These are phyloP conservation scores for Speleostelium caveatum DNA, from an alignment of 78 protist genomes.

Conservation along the genomic window DNA sequence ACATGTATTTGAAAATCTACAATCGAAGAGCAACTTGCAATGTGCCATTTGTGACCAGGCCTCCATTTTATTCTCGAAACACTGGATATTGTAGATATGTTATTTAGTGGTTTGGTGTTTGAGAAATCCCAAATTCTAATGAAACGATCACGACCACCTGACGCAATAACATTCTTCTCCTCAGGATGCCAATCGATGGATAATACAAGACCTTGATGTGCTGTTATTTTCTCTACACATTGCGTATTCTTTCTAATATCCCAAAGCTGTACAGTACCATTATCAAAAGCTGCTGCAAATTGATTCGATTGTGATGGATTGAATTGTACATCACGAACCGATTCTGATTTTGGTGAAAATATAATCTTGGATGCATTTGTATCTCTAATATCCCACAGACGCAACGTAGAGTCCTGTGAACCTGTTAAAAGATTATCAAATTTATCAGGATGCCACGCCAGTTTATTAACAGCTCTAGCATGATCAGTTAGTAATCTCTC, in stretches of 20 bases:
- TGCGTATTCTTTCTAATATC: conserved; percentile 74
- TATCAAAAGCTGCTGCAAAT: conserved; percentile 88
- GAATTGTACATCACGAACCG: conserved; percentile 86
- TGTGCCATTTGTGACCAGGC: conserved; percentile 63
- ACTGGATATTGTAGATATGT: conserved; percentile 72
- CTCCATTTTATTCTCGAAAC: conserved; percentile 85
- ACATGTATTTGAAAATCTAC: conserved; percentile 79
- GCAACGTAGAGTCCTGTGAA: conserved; percentile 71
- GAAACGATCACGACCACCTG: conserved; percentile 83
- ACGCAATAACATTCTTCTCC: conserved; percentile 63
- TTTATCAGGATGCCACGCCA: conserved; percentile 67
- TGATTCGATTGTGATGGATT: conserved; percentile 35
- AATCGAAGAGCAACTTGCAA: conserved; percentile 82
- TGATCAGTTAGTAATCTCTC: conserved; percentile 73
- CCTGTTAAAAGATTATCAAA: conserved; percentile 61
- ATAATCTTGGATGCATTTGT: conserved; percentile 34
- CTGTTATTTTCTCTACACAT: conserved; percentile 51
- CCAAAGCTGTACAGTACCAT: conserved; percentile 87
- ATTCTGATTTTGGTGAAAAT: conserved; percentile 67
- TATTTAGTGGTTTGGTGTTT: background rate
- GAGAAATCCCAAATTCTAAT: conserved; percentile 73
- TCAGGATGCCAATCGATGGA: conserved; percentile 89
- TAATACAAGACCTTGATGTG: conserved; percentile 83
- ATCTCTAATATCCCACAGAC: conserved; percentile 75
- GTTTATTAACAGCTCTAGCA: conserved; percentile 74